Evolutionary conservation across 768 basidiomycete species (phyloP).

Genomic region (Psilocybe cyanescens): DNA sequence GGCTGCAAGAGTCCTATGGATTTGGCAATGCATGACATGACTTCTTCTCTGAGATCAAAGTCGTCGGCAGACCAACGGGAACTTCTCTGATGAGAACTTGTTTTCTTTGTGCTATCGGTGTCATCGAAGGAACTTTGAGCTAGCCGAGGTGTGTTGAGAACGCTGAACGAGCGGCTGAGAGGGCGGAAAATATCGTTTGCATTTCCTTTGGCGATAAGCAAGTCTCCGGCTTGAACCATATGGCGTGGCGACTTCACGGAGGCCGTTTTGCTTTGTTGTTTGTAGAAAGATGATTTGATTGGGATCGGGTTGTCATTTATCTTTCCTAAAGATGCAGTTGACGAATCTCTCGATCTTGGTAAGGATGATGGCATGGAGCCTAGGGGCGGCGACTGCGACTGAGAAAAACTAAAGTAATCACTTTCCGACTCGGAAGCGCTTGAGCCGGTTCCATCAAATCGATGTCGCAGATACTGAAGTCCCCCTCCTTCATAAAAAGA

Average conservation of each 20-base stretch:
- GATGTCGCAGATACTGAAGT: constrained; percentile 84
- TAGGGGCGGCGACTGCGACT: constrained; percentile 27
- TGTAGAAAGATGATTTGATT: constrained; percentile 21
- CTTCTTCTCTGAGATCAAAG: constrained; percentile 94
- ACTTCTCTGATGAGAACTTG: constrained; percentile 7
- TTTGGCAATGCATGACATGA: constrained; percentile 97
- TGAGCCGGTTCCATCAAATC: constrained; percentile 71
- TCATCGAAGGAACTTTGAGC: constrained; percentile 32
- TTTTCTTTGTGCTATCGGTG: constrained; percentile 28
- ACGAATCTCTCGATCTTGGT: constrained; percentile 23
- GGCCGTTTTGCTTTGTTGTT: constrained; percentile 10
- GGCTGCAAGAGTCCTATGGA: constrained; percentile 95
- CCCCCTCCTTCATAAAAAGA: constrained; percentile 95
- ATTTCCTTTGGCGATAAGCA: constrained; percentile 61
- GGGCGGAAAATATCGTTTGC: constrained; percentile 50
- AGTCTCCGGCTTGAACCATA: constrained; percentile 77
- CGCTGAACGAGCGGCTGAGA: constrained; percentile 49
- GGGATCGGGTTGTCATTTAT: constrained; percentile 25
- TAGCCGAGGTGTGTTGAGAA: constrained; percentile 54
- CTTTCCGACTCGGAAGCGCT: constrained; percentile 52
- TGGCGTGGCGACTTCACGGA: constrained; percentile 44
- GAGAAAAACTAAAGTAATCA: constrained; percentile 57
- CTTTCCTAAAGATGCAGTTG: constrained; percentile 30
- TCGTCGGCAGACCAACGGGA: constrained; percentile 57
- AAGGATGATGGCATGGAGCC: constrained; percentile 18